Evolutionary conservation across 495 filamentous ascomycete genomes (phyloP).

Genomic region (Neurospora africana): DNA sequence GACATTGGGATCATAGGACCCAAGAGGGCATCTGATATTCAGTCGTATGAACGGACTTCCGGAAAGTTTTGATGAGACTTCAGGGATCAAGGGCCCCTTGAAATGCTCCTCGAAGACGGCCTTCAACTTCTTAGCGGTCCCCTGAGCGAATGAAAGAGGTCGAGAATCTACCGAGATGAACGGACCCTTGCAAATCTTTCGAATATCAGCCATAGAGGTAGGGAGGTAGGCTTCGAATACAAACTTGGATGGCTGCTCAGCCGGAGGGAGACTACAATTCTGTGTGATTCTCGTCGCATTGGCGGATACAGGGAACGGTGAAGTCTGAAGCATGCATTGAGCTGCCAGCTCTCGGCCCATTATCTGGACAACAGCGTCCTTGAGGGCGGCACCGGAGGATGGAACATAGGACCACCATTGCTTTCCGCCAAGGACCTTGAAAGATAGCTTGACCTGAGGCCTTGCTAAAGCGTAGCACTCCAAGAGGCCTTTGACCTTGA

Average conservation of each 20-base stretch:
- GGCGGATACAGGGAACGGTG: conserved; percentile 1
- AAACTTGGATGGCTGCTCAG: neutral
- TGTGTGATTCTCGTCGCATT: neutral
- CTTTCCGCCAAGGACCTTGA: conserved; percentile 57
- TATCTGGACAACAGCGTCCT: conserved; percentile 59
- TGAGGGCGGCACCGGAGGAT: conserved; percentile 37
- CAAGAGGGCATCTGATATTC: conserved; percentile 57
- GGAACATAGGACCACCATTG: conserved; percentile 70
- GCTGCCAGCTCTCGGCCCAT: conserved; percentile 56
- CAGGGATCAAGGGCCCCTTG: neutral
- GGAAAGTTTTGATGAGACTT: conserved; percentile 9
- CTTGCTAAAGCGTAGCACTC: conserved; percentile 68
- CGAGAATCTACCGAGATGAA: conserved; percentile 72
- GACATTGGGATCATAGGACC: conserved; percentile 78
- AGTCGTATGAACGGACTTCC: conserved; percentile 65
- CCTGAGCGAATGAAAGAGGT: conserved; percentile 54
- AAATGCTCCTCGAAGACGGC: conserved; percentile 24
- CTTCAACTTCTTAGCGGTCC: conserved; percentile 56
- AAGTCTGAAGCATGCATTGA: conserved; percentile 26
- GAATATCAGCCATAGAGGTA: conserved; percentile 36
- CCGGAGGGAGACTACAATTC: neutral
- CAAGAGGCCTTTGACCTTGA: conserved; percentile 55
- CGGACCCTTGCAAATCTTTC: conserved; percentile 48
- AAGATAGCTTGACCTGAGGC: conserved; percentile 48
- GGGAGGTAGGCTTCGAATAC: conserved; percentile 51